Percentiles rank a stretch among this genome's conserved stretches.
Evolutionary conservation across 768 basidiomycete genomes (phyloP).

Genomic region (Trametes punicea): DNA sequence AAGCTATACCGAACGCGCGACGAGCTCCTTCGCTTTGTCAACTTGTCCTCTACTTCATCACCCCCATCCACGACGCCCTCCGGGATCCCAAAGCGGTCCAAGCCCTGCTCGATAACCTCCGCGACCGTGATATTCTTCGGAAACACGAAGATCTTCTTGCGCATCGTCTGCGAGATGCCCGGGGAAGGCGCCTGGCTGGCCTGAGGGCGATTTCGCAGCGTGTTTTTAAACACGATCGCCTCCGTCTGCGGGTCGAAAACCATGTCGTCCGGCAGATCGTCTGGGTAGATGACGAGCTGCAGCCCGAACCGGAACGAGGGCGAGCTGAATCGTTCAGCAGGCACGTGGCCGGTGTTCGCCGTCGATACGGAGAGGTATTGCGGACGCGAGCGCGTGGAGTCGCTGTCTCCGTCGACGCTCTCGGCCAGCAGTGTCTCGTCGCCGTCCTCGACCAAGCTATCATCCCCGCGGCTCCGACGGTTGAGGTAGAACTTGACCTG

Average conservation of each 20-base stretch:
- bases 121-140: slow-evolving; percentile 95
- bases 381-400: slow-evolving; percentile 21
- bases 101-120: slow-evolving; percentile 88
- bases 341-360: slow-evolving; percentile 41
- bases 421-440: slow-evolving; percentile 41
- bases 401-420: slow-evolving; percentile 33
- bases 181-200: slow-evolving; percentile 43
- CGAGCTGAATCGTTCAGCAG: slow-evolving; percentile 73
- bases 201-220: slow-evolving; percentile 54
- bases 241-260: slow-evolving; percentile 90
- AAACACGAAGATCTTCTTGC: slow-evolving; percentile 85
- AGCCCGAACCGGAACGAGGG: slow-evolving; percentile 83
- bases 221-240: slow-evolving; percentile 86
- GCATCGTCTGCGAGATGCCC: slow-evolving; percentile 54
- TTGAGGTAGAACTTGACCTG: slow-evolving; percentile 96
- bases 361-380: slow-evolving; percentile 44
- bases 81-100: slow-evolving; percentile 91
- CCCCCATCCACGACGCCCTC: slow-evolving; percentile 99
- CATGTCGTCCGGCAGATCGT: slow-evolving; percentile 93
- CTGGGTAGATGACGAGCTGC: slow-evolving; percentile 82
- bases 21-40: slow-evolving; percentile 73
- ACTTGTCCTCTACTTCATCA: slow-evolving; percentile 95
- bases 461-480: slow-evolving; percentile 47
- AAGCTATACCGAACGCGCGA: slow-evolving; percentile 83
- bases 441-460: slow-evolving; percentile 41